phyloP scores from a whole-genome alignment of 805 yeast genomes.

The Candida dajiaensis region DNA sequence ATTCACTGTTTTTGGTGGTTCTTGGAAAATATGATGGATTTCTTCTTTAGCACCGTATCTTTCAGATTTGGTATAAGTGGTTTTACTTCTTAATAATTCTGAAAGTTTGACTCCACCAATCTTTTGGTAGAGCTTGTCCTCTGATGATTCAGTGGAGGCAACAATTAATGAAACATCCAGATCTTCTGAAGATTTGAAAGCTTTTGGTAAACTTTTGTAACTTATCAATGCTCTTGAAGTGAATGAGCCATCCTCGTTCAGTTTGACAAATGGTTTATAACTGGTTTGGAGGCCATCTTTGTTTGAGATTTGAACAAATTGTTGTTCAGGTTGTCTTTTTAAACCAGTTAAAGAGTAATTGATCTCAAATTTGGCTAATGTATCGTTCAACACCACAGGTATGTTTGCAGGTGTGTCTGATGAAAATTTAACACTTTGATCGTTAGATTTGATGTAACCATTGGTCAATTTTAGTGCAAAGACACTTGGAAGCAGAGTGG shows the following conservation, averaged over 20 bases:
- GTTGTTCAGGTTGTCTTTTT: slow-evolving; percentile 20
- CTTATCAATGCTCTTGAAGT: slow-evolving; percentile 12
- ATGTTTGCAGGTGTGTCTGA: slow-evolving; percentile 3
- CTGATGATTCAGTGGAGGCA: slow-evolving; percentile 12
- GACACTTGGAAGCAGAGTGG: not conserved
- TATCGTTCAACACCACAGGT: slow-evolving; percentile 13
- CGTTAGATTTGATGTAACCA: not conserved
- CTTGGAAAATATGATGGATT: slow-evolving; percentile 23
- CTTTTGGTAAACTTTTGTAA: slow-evolving; percentile 18
- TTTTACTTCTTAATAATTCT: slow-evolving; percentile 10
- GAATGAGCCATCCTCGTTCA: slow-evolving; percentile 7
- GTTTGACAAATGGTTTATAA: slow-evolving; percentile 19
- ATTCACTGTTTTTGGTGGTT: slow-evolving; percentile 18
- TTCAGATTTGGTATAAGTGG: slow-evolving; percentile 11
- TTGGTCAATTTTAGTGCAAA: not conserved
- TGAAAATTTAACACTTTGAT: slow-evolving; percentile 4
- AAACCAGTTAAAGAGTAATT: slow-evolving; percentile 13
- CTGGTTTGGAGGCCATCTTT: slow-evolving; percentile 20
- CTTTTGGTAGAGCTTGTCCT: slow-evolving; percentile 2
- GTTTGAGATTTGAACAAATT: slow-evolving; percentile 17
- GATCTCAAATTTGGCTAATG: slow-evolving; percentile 13
- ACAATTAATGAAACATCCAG: slow-evolving; percentile 15
- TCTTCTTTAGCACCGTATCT: slow-evolving; percentile 21
- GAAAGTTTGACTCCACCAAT: slow-evolving; percentile 20
- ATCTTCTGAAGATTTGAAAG: slow-evolving; percentile 14